A percentile compares a stretch with the other conserved stretches of the same genome.
These are phyloP conservation scores for Rhizophagus prolifer DNA, from an alignment of 192 early-diverging fungal species.

Conservation along the genomic window DNA sequence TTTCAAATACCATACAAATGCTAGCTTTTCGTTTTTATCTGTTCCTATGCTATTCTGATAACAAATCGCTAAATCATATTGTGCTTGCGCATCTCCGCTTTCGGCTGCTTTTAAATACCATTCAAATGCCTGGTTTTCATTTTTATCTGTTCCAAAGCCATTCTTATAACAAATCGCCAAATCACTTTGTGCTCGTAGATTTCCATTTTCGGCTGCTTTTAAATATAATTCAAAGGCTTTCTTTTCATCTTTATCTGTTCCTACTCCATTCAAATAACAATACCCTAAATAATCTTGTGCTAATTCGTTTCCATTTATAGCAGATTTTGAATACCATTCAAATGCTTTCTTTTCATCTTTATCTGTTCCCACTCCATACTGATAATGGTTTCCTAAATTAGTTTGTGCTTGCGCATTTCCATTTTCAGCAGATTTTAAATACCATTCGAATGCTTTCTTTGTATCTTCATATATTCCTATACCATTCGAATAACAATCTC, in stretches of 20 bases:
- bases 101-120: slow-evolving; percentile 63
- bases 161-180: slow-evolving; percentile 81
- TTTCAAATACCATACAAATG: slow-evolving; percentile 49
- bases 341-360: too few species aligned
- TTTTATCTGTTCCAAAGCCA: slow-evolving; percentile 63
- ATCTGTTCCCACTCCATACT: too few species aligned
- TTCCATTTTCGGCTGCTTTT: slow-evolving; percentile 63
- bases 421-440: too few species aligned
- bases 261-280: too few species aligned
- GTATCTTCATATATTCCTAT: slow-evolving; percentile 66
- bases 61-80: slow-evolving; percentile 73
- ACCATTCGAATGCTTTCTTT: slow-evolving; percentile 19
- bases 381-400: too few species aligned
- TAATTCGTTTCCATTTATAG: slow-evolving; percentile 35
- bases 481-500: slow-evolving; percentile 55
- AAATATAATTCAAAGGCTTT: slow-evolving; percentile 63
- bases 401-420: too few species aligned
- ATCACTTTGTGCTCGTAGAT: slow-evolving; percentile 75
- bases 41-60: slow-evolving; percentile 74
- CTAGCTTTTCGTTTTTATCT: slow-evolving; percentile 59
- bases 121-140: slow-evolving; percentile 49
- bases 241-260: slow-evolving; percentile 32
- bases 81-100: slow-evolving; percentile 54
- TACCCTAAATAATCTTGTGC: slow-evolving; percentile 27
- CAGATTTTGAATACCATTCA: slow-evolving; percentile 26